Conservation (phyloP, 2,329 filamentous ascomycete species). For the Aspergillus viridinutans region DNA sequence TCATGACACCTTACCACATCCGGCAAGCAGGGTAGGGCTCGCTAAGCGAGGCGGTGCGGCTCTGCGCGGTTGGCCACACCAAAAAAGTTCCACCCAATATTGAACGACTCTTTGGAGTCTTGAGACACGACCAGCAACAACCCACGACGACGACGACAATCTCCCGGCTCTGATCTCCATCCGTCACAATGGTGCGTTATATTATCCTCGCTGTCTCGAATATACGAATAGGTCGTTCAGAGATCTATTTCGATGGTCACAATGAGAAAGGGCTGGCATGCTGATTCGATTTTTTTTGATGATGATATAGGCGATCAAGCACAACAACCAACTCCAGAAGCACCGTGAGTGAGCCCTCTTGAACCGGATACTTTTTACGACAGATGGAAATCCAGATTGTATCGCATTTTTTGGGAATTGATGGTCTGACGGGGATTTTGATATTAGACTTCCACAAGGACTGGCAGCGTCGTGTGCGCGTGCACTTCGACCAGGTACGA, state of each 20-base stretch:
- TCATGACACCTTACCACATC: constrained; percentile 21
- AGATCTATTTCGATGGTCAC: constrained; percentile 2
- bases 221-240: constrained; percentile 6
- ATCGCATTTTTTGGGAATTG: constrained; percentile 13
- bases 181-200: constrained; percentile 49
- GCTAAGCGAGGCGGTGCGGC: constrained; percentile 42
- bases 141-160: constrained; percentile 39
- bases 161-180: constrained; percentile 49
- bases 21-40: constrained; percentile 36
- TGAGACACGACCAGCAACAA: constrained; percentile 46
- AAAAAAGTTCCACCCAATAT: constrained; percentile 39
- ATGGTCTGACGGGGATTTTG: constrained; percentile 25
- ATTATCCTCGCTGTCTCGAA: constrained; percentile 13
- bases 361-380: constrained; percentile 2
- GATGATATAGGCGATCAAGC: constrained; percentile 81
- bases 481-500: constrained; percentile 99
- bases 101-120: constrained; percentile 33
- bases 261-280: constrained; percentile 5
- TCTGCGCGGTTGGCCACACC: constrained; percentile 39
- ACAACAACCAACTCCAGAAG: constrained; percentile 98
- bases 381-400: constrained; percentile 15
- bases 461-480: constrained; percentile 98
- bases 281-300: constrained; percentile 26
- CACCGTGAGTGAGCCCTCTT: constrained; percentile 64
- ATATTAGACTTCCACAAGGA: constrained; percentile 93